Evolutionary conservation across 768 basidiomycete species (phyloP).

Genomic region (Auricularia cornea): DNA sequence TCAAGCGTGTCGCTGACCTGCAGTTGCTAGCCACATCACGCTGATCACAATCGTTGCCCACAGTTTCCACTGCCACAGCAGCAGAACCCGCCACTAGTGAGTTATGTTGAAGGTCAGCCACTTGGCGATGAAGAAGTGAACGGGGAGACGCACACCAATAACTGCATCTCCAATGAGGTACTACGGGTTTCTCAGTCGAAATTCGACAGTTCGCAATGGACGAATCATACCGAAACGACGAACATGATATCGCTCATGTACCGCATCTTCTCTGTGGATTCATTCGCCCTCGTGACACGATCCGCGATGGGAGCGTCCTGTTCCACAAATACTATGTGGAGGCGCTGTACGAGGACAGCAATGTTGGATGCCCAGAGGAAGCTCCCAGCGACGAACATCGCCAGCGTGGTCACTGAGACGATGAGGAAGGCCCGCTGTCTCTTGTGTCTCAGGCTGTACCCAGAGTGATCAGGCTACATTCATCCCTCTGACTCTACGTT

Average conservation of each 20-base stretch:
- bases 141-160: background rate
- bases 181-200: background rate
- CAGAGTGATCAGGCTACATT: no score
- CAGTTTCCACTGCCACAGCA: background rate
- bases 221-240: background rate
- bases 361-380: background rate
- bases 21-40: background rate
- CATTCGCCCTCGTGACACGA: background rate
- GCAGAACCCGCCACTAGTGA: background rate
- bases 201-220: background rate
- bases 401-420: background rate
- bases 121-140: background rate
- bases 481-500: no score
- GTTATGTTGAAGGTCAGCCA: background rate
- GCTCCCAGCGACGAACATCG: background rate
- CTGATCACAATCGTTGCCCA: background rate
- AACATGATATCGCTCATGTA: background rate
- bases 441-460: no score
- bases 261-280: background rate
- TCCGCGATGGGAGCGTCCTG: background rate
- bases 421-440: no score
- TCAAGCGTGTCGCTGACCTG: background rate
- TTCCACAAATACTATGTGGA: background rate
- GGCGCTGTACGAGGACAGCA: background rate
- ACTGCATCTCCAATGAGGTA: background rate